These are phyloP conservation scores for Puccinia novopanici DNA, from an alignment of 1,284 basidiomycete genomes.

Conservation along the genomic window DNA sequence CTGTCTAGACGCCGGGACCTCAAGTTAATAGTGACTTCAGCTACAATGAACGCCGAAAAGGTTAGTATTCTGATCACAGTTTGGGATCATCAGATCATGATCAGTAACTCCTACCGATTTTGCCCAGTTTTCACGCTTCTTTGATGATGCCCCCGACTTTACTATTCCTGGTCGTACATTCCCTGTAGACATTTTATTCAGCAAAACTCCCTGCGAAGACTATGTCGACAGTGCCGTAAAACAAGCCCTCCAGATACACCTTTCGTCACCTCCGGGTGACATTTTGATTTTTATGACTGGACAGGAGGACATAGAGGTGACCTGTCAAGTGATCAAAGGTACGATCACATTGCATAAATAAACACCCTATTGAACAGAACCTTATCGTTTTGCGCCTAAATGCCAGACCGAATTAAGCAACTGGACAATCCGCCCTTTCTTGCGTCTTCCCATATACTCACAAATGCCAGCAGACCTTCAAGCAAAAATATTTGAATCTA, in stretches of 20 bases:
- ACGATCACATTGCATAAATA: slow-evolving; percentile 52
- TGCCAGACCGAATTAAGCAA: slow-evolving; percentile 79
- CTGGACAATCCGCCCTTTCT: slow-evolving; percentile 84
- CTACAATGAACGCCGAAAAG: slow-evolving; percentile 98
- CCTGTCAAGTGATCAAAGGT: slow-evolving; percentile 87
- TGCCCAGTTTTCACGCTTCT: slow-evolving; percentile 83
- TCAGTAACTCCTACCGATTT: not conserved
- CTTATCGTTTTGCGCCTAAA: not conserved
- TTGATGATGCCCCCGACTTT: slow-evolving; percentile 89
- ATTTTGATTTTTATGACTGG: slow-evolving; percentile 99
- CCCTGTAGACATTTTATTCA: slow-evolving; percentile 93
- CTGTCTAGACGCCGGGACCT: slow-evolving; percentile 85
- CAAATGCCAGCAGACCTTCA: slow-evolving; percentile 99
- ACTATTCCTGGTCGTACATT: slow-evolving; percentile 98
- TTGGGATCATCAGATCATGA: not conserved
- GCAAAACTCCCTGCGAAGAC: slow-evolving; percentile 96
- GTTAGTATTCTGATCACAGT: slow-evolving; percentile 56
- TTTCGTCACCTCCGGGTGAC: slow-evolving; percentile 90
- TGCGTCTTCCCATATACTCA: slow-evolving; percentile 94
- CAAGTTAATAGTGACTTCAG: slow-evolving; percentile 95
- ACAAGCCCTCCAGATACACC: slow-evolving; percentile 92
- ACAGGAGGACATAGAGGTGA: slow-evolving; percentile 97
- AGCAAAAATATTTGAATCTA: slow-evolving; percentile 94
- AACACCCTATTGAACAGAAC: not conserved
- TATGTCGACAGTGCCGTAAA: slow-evolving; percentile 98